Base-by-base conservation (phyloP, 1,284 basidiomycete genomes). In the Heliocybe sulcata region DNA sequence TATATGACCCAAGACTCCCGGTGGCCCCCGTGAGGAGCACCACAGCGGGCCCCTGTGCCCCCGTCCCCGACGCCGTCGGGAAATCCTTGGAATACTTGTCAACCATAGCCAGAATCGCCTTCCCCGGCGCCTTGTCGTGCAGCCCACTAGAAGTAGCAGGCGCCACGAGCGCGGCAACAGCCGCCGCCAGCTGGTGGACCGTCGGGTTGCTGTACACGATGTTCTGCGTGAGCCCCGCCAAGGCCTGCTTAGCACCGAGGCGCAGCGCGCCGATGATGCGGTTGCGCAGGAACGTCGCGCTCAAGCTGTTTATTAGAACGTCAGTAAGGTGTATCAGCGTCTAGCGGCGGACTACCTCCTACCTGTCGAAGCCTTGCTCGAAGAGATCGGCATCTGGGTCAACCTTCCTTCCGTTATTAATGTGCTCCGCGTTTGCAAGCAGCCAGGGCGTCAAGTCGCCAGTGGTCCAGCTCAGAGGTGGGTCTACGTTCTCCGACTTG, bases 351-450 rank as follows among this genome's bases (percentile, higher is more conserved):
- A 42, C 4, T 47, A 12, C n/a, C 27, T 9, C 52, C 10, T 45
- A 69, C 73, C 74, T 76, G 57, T 77, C 75, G 54, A 71, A 72
- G 2, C 75, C 74, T 26, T 65, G 60, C 23, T 69, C 64, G 59
- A 77, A 77, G 6, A 77, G 57, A 55, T 77, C 74, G 12, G 61
- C 69, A 14, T 61, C 56, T n/a, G 59, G 52, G 19, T 25, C 35
- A 51, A 73, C 70, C 3, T 57, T 35, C n/a, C 68, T 51, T 3
- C 54, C 14, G 6, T 57, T 51, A 6, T 53, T 53, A 20, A 73
- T 54, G 12, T 69, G 67, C 8, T 58, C 63, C 22, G 57, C 45
- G 12, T 71, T 22, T 19, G 51, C n/a, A 16, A 62, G 54, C 51
- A 60, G 63, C 6, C 29, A 31, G 16, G 52, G 23, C 4, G 52